Evolutionary conservation across 352 stramenopile species (phyloP).

Genomic region (Globisporangium paroecandrum): DNA sequence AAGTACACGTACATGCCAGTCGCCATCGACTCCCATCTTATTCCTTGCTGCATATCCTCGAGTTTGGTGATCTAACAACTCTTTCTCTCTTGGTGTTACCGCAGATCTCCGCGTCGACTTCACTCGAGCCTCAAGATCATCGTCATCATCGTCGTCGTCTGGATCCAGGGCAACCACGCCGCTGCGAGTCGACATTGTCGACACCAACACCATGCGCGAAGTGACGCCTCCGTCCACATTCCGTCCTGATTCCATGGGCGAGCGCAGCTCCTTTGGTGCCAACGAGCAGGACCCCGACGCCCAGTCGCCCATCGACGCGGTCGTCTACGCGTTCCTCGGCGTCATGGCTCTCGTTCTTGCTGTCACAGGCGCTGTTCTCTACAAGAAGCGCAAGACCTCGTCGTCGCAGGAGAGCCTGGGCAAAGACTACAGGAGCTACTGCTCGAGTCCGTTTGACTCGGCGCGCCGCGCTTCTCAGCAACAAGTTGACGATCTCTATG

Average conservation of each 20-base stretch:
- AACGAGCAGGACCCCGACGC: neutral
- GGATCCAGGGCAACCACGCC: neutral
- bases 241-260: neutral
- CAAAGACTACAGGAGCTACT: conserved; percentile 9
- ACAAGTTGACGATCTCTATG: neutral
- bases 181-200: neutral
- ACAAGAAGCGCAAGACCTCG: neutral
- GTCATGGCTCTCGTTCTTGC: neutral
- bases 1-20: neutral
- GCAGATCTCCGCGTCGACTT: neutral
- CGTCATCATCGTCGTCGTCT: neutral
- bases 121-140: neutral
- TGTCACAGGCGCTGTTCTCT: neutral
- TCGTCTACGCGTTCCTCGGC: neutral
- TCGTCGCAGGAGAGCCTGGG: neutral
- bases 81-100: neutral
- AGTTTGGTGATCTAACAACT: neutral
- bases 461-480: neutral
- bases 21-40: neutral
- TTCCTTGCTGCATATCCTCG: neutral
- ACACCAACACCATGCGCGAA: neutral
- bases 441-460: conserved; percentile 3
- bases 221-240: neutral
- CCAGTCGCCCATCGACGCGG: neutral
- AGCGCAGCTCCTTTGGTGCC: neutral